Conservation (phyloP, 1,139 yeast genomes). For the Blastobotrys apis region DNA sequence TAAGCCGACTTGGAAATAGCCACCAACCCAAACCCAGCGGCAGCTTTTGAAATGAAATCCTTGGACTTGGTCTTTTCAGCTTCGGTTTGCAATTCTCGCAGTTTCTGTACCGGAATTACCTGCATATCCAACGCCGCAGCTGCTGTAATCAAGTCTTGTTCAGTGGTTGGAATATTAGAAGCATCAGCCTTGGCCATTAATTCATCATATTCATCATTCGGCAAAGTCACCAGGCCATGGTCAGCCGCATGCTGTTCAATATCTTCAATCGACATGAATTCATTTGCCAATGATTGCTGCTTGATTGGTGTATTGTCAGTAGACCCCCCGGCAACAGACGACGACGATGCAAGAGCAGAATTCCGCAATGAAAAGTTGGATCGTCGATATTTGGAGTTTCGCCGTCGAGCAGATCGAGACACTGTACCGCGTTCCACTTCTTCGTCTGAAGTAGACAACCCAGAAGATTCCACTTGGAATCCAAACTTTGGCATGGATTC, state of each 20-base stretch:
- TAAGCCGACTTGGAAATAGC: conserved; percentile 21
- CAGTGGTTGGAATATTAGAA: background rate
- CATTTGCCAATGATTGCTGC: conserved; percentile 26
- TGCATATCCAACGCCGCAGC: conserved; percentile 28
- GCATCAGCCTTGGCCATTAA: conserved; percentile 19
- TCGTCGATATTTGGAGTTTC: conserved; percentile 16
- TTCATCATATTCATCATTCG: conserved; percentile 44
- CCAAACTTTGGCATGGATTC: conserved; percentile 8
- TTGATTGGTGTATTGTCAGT: conserved; percentile 22
- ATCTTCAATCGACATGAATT: conserved; percentile 37
- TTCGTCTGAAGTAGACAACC: conserved; percentile 14
- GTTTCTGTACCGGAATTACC: conserved; percentile 26
- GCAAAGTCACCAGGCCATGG: conserved; percentile 48
- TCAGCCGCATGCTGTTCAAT: conserved; percentile 48
- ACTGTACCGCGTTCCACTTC: conserved; percentile 5
- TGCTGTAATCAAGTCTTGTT: conserved; percentile 11
- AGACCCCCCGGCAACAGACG: conserved; percentile 16
- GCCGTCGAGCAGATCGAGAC: conserved; percentile 8
- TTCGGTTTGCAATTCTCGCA: conserved; percentile 19
- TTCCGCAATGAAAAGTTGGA: conserved; percentile 7
- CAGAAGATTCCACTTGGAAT: background rate
- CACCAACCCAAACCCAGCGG: conserved; percentile 29
- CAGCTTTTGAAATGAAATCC: conserved; percentile 35
- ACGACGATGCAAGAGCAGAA: conserved; percentile 10
- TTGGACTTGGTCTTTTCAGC: conserved; percentile 18